Conservation (phyloP, 2,329 filamentous ascomycete species). For the Dactylellina sp. region DNA sequence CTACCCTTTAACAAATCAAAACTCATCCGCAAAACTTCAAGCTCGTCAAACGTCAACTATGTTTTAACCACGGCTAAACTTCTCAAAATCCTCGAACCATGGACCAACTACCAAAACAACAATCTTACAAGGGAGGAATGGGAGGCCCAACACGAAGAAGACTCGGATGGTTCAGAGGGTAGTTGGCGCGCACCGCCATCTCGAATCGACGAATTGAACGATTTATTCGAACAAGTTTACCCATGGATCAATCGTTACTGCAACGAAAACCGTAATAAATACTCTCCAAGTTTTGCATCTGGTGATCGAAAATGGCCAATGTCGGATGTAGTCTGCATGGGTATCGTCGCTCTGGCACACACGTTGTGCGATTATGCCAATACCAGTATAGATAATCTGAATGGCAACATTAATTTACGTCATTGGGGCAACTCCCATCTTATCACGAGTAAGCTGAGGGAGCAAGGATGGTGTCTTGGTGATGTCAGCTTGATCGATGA, state of each 20-base stretch:
- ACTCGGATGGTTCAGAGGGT: background rate
- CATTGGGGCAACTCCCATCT: background rate
- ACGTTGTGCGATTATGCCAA: background rate
- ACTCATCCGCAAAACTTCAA: background rate
- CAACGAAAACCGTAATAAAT: constrained; percentile 1
- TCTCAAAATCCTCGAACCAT: constrained; percentile 5
- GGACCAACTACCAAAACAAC: background rate
- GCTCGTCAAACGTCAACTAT: background rate
- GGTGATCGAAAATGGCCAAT: background rate
- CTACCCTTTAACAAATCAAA: background rate
- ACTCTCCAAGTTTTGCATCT: background rate
- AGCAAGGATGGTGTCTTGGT: constrained; percentile 1
- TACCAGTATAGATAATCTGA: background rate
- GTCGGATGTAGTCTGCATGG: background rate
- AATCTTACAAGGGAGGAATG: background rate
- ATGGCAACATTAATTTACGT: background rate
- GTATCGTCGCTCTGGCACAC: constrained; percentile 1
- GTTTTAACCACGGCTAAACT: background rate
- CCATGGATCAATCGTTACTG: constrained; percentile 3
- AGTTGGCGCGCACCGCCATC: background rate
- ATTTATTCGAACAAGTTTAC: background rate
- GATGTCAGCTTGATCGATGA: background rate
- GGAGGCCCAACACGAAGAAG: constrained; percentile 3
- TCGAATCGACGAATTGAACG: constrained; percentile 6
- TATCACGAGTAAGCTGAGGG: background rate